phyloP scores from a whole-genome alignment of 1,284 basidiomycete species.

The Apiotrichum porosum region DNA sequence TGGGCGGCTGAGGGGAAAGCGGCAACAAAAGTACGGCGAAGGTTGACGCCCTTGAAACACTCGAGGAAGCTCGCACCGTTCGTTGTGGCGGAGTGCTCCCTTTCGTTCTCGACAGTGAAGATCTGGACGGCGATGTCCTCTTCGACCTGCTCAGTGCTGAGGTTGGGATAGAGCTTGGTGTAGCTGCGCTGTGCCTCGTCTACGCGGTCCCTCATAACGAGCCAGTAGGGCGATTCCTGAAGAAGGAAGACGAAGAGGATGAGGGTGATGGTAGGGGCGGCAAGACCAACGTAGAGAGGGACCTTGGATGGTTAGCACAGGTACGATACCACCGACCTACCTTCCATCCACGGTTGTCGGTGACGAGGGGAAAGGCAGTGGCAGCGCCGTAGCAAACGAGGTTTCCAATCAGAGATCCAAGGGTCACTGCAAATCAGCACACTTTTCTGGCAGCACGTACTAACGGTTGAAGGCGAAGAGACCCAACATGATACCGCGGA shows the following conservation, averaged over 20 bases:
- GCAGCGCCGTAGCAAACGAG: slow-evolving; percentile 12
- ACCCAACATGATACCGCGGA: slow-evolving; percentile 14
- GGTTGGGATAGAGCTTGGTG: background rate
- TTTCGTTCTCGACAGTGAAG: slow-evolving; percentile 20
- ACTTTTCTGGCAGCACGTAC: no score
- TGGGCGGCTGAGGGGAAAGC: slow-evolving; percentile 19
- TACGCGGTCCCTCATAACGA: slow-evolving; percentile 44
- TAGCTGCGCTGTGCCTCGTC: slow-evolving; percentile 45
- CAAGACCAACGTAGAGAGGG: slow-evolving; percentile 21
- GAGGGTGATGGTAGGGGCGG: slow-evolving; percentile 15
- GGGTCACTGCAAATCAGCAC: background rate
- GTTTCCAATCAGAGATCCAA: no score
- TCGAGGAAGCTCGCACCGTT: slow-evolving; percentile 41
- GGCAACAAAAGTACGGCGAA: slow-evolving; percentile 25
- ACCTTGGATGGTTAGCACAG: no score
- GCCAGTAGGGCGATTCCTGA: slow-evolving; percentile 44
- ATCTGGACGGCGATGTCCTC: slow-evolving; percentile 20
- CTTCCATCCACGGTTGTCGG: slow-evolving; percentile 6
- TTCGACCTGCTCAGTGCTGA: no score
- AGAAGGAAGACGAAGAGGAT: slow-evolving; percentile 12
- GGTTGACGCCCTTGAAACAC: slow-evolving; percentile 48
- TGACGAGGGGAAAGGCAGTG: slow-evolving; percentile 7
- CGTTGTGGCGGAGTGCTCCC: slow-evolving; percentile 4
- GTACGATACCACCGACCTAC: no score
- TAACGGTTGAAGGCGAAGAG: slow-evolving; percentile 9